Conservation (phyloP, 163 green algal species). For the Coccomyxa subellipsoidea region DNA sequence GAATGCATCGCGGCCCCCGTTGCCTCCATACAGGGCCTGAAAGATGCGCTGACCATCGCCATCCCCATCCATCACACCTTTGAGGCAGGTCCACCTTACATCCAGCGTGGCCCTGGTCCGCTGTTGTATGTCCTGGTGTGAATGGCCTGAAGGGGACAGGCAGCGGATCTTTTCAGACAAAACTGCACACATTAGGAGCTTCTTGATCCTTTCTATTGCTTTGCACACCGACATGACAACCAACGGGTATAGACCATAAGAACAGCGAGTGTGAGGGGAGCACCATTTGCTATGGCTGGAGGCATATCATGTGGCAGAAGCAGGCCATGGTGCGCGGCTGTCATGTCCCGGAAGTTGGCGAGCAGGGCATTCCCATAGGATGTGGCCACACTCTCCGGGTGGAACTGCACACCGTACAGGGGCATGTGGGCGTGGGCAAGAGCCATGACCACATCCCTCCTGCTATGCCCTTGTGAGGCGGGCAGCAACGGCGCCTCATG, state of each 20-base stretch:
- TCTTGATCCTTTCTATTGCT: neutral
- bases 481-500: neutral
- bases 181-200: too few relatives aligned
- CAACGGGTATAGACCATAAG: too few relatives aligned
- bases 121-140: slow-evolving; percentile 2
- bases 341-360: slow-evolving; percentile 71
- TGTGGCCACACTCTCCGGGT: slow-evolving; percentile 89
- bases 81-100: slow-evolving; percentile 43
- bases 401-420: slow-evolving; percentile 93
- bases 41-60: slow-evolving; percentile 54
- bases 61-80: slow-evolving; percentile 26
- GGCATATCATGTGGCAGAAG: neutral
- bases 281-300: neutral
- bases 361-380: slow-evolving; percentile 72
- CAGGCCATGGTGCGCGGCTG: neutral
- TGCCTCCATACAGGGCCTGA: slow-evolving; percentile 46
- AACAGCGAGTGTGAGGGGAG: neutral
- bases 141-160: neutral
- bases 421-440: slow-evolving; percentile 64
- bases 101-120: slow-evolving; percentile 27
- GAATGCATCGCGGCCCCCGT: slow-evolving; percentile 61
- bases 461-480: neutral
- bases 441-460: slow-evolving; percentile 70
- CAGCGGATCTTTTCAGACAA: too few relatives aligned
- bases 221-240: too few relatives aligned